These are phyloP conservation scores for Rhizopus microsporus DNA, from an alignment of 371 early-diverging fungal genomes.

Conservation along the genomic window DNA sequence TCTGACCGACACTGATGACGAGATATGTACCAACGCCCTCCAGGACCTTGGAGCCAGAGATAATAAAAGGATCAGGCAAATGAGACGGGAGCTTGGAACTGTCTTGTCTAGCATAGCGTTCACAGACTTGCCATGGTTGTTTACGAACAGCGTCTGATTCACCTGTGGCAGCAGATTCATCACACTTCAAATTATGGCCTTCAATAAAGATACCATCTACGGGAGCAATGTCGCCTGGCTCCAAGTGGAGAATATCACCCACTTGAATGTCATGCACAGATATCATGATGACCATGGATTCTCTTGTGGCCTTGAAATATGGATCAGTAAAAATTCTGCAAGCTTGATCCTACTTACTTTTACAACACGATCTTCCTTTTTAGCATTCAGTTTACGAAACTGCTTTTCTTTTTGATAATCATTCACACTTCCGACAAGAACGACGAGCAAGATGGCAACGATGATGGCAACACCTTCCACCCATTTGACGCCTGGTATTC, in stretches of 20 bases:
- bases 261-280: constrained; percentile 83
- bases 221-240: constrained; percentile 89
- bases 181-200: constrained; percentile 82
- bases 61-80: constrained; percentile 64
- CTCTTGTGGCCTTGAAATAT: constrained; percentile 60
- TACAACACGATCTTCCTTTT: constrained; percentile 75
- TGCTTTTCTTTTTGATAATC: constrained; percentile 85
- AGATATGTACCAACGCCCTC: constrained; percentile 75
- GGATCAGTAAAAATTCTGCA: background rate
- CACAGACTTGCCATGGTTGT: constrained; percentile 25
- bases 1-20: constrained; percentile 66
- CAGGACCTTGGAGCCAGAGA: constrained; percentile 70
- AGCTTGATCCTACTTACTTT: constrained; percentile 37
- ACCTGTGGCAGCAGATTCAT: constrained; percentile 90
- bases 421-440: constrained; percentile 74
- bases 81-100: background rate
- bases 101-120: constrained; percentile 1
- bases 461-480: constrained; percentile 77
- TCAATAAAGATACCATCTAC: constrained; percentile 84
- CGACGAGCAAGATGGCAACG: constrained; percentile 76
- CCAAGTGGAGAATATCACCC: constrained; percentile 85
- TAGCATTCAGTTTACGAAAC: constrained; percentile 77
- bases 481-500: constrained; percentile 61
- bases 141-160: constrained; percentile 81
- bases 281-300: constrained; percentile 70